Base-by-base conservation (phyloP, 1,284 basidiomycete genomes). In the Meira miltonrushii region DNA sequence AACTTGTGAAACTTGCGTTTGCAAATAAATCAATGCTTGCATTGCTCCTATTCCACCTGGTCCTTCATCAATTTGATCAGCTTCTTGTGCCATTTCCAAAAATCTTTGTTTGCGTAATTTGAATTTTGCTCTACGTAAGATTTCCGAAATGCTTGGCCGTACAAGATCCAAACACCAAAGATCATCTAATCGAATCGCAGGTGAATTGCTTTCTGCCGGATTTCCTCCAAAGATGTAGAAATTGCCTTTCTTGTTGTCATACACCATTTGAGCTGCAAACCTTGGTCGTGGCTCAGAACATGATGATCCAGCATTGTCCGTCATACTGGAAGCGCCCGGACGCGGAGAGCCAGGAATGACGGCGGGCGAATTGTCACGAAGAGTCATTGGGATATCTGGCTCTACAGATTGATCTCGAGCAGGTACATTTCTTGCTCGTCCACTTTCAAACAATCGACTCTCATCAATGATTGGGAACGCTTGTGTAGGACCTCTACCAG, bases 151-250 rank as follows among this genome's bases (percentile, higher is more conserved):
- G 1, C 65, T 67, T 0, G 75, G 70, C 7, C 78, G 62, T 23
- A 73, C 47, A 23, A 79, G 61, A 49, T 57, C 68, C 17, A 79
- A 47, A 21, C 61, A 50, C 79, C 79, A 79, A 39, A 77, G 72
- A 55, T 79, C 79, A 54, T 66, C 65, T 17, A 79, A 57, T 0
- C 79, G 61, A 39, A 60, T 59, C 1, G 59, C 59, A 2, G 62
- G 52, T 23, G 61, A 60, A 7, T 41, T 40, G 0, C 55, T 50
- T 12, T 69, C 68, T 23, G 59, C 62, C 0, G 79, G 77, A 28
- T 78, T 78, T 8, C 79, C 79, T 2, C 79, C 79, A 52, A 78
- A 77, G 51, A 79, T 50, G 60, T 77, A 79, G 57, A 75, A 78
- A 39, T 69, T 67, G 39, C 68, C 61, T 11, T 61, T 54, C 33